These are phyloP conservation scores for Camellia japonica DNA, from an alignment of 148 eudicot genomes.

Conservation along the genomic window DNA sequence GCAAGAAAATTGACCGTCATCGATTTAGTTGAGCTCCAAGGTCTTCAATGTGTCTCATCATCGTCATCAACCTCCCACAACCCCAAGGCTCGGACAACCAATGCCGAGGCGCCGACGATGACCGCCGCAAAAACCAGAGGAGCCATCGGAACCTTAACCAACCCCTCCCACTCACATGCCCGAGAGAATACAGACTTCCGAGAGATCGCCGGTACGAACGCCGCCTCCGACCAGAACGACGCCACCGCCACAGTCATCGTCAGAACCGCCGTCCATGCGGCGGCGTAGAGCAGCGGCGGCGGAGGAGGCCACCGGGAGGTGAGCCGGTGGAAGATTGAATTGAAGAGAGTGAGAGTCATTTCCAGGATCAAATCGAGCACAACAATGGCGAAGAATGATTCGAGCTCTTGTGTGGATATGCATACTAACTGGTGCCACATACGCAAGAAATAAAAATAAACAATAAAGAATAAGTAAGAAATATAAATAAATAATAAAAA, in stretches of 20 bases:
- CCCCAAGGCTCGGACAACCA: constrained; percentile 52
- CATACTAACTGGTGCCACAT: no score
- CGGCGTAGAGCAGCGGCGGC: constrained; percentile 52
- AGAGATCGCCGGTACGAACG: constrained; percentile 54
- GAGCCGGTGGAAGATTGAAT: constrained; percentile 27
- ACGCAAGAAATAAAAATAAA: no score
- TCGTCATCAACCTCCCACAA: constrained; percentile 51
- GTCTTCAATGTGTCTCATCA: constrained; percentile 11
- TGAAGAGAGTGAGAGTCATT: constrained; percentile 32
- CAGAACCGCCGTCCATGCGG: constrained; percentile 63
- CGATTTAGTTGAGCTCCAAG: not conserved
- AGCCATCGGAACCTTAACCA: constrained; percentile 54
- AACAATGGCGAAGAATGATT: no score
- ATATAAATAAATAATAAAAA: no score
- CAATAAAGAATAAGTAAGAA: no score
- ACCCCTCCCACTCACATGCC: constrained; percentile 27
- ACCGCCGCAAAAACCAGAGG: constrained; percentile 75
- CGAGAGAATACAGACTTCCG: constrained; percentile 44
- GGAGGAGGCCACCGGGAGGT: constrained; percentile 42
- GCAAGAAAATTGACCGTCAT: not conserved
- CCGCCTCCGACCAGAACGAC: constrained; percentile 58
- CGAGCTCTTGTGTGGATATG: no score
- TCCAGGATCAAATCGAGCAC: not conserved
- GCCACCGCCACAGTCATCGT: constrained; percentile 53
- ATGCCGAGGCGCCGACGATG: constrained; percentile 68